A percentile compares a stretch with the other conserved stretches of the same genome.
phyloP scores from a whole-genome alignment of 176 grass and related monocot species.

The Paspalum vaginatum region DNA sequence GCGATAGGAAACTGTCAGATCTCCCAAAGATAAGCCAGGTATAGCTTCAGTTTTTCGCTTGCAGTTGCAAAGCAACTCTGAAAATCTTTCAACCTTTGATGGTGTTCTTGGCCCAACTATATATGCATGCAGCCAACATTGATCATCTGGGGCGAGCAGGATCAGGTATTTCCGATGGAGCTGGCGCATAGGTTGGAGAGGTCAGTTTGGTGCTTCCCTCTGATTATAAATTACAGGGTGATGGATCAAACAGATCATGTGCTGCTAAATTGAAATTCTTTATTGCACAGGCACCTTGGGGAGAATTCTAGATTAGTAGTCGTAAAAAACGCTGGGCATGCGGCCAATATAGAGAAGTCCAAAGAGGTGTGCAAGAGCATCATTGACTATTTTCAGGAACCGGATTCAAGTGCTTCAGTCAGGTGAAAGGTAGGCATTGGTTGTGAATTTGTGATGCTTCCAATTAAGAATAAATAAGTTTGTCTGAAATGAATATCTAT shows the following conservation, averaged over 20 bases:
- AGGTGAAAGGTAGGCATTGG: slow-evolving; percentile 22
- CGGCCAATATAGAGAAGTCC: slow-evolving; percentile 80
- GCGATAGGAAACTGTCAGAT: slow-evolving; percentile 64
- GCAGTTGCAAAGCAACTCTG: background rate
- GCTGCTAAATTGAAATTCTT: background rate
- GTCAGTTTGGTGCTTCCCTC: slow-evolving; percentile 30
- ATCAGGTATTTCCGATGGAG: slow-evolving; percentile 86
- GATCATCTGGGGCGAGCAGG: slow-evolving; percentile 88
- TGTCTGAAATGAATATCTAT: background rate
- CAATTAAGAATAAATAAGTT: background rate
- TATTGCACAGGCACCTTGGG: slow-evolving; percentile 59
- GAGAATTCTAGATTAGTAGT: slow-evolving; percentile 70
- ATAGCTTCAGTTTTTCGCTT: slow-evolving; percentile 42
- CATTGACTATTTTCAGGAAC: slow-evolving; percentile 44
- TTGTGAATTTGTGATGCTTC: slow-evolving; percentile 5
- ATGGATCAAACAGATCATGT: background rate
- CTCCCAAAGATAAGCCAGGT: slow-evolving; percentile 84
- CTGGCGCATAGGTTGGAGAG: slow-evolving; percentile 82
- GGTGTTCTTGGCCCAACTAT: background rate
- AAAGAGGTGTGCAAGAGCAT: slow-evolving; percentile 68
- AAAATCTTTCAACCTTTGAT: background rate
- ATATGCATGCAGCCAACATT: slow-evolving; percentile 63
- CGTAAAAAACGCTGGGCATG: slow-evolving; percentile 78
- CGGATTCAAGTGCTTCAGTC: background rate
- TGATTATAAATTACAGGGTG: background rate